Percentiles rank a stretch among this genome's conserved stretches.
Conservation (phyloP, 2,329 filamentous ascomycete genomes). For the Ascochyta pisi region DNA sequence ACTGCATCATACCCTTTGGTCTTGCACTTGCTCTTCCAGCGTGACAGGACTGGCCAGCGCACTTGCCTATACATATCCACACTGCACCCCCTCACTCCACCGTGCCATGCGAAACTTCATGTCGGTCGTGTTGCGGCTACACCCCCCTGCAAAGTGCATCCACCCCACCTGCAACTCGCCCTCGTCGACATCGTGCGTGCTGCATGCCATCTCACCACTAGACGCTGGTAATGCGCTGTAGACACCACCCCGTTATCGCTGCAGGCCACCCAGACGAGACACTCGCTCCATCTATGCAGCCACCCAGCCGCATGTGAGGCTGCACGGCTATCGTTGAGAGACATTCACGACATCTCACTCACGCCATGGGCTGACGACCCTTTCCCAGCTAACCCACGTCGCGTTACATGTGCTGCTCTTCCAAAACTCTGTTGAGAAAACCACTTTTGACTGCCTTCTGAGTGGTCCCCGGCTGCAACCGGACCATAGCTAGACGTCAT, state of each 20-base stretch:
- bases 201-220: conserved; percentile 12
- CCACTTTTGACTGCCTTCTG: not conserved
- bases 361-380: conserved; percentile 30
- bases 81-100: too few species aligned
- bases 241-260: not conserved
- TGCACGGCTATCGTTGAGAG: not conserved
- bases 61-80: too few species aligned
- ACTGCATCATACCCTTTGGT: too few species aligned
- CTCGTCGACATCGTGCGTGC: not conserved
- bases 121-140: not conserved
- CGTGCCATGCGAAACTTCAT: not conserved
- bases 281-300: not conserved
- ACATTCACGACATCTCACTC: conserved; percentile 13
- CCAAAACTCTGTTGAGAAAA: conserved; percentile 13
- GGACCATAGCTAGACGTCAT: conserved; percentile 19
- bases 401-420: conserved; percentile 21
- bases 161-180: not conserved
- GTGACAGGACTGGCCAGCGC: too few species aligned
- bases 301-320: not conserved
- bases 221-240: not conserved
- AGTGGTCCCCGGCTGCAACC: conserved; percentile 11
- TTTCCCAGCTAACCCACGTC: conserved; percentile 18
- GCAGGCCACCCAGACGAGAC: conserved; percentile 8
- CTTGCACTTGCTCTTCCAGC: too few species aligned
- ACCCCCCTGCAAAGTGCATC: conserved; percentile 2